These are phyloP conservation scores for Ogataea degrootiae DNA, from an alignment of 805 yeast genomes.

Conservation along the genomic window DNA sequence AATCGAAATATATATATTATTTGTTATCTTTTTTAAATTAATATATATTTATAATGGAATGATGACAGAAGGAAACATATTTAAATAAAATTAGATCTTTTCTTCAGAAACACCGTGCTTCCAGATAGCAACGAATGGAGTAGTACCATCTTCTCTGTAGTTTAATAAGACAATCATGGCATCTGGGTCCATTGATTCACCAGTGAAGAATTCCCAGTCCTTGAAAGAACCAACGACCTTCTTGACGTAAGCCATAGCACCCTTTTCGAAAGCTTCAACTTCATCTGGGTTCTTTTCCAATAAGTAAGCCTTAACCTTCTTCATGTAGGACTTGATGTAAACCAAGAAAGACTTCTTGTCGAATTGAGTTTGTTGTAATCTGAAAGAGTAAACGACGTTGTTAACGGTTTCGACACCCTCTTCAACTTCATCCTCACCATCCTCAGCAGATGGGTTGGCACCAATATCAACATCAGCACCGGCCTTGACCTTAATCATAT, in stretches of 20 bases:
- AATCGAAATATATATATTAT: not conserved
- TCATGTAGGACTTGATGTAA: conserved; percentile 99
- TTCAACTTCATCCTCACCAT: conserved; percentile 74
- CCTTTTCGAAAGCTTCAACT: conserved; percentile 90
- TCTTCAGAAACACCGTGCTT: conserved; percentile 91
- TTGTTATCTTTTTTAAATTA: not conserved
- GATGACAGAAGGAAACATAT: no score
- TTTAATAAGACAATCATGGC: conserved; percentile 96
- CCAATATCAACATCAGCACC: conserved; percentile 97
- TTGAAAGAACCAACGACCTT: conserved; percentile 92
- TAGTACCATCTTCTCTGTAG: conserved; percentile 99
- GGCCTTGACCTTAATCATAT: conserved; percentile 76
- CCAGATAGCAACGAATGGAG: conserved; percentile 98
- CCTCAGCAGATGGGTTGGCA: conserved; percentile 99
- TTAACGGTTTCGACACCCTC: conserved; percentile 88
- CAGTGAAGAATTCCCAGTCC: conserved; percentile 99
- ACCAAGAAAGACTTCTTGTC: conserved; percentile 97
- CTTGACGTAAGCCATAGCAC: conserved; percentile 94
- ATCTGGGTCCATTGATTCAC: conserved; percentile 99
- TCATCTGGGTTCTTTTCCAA: conserved; percentile 86
- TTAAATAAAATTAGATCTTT: conserved; percentile 64
- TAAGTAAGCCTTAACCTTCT: conserved; percentile 85
- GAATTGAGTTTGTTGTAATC: conserved; percentile 91
- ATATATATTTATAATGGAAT: not conserved
- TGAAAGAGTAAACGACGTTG: conserved; percentile 98